Conservation (phyloP, 2,329 filamentous ascomycete genomes). For the Graphiopsis chlorocephala region DNA sequence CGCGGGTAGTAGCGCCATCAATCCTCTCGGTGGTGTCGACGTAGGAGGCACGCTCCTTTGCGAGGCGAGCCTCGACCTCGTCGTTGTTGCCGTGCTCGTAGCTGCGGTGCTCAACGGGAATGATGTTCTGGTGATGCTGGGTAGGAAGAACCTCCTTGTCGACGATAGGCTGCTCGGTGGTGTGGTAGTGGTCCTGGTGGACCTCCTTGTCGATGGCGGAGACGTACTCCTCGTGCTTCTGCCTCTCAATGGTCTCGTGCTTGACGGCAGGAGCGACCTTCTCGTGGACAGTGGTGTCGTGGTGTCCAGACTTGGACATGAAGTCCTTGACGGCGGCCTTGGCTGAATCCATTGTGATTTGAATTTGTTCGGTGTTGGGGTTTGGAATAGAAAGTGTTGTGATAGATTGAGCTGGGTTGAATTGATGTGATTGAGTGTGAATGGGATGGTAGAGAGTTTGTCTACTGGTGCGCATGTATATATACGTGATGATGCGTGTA, state of each 20-base stretch:
- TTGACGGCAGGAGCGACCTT: constrained; percentile 59
- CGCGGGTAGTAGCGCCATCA: constrained; percentile 50
- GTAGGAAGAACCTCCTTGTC: constrained; percentile 59
- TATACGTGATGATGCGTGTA: constrained; percentile 6
- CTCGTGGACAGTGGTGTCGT: constrained; percentile 70
- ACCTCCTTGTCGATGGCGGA: constrained; percentile 65
- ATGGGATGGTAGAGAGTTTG: background rate
- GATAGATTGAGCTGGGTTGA: background rate
- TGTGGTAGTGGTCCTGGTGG: constrained; percentile 71
- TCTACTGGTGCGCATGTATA: background rate
- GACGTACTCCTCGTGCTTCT: constrained; percentile 56
- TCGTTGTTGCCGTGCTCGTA: constrained; percentile 59
- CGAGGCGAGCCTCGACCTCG: constrained; percentile 48
- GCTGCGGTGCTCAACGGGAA: constrained; percentile 58
- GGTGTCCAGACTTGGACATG: constrained; percentile 58
- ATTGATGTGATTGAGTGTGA: constrained; percentile 12
- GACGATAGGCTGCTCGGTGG: constrained; percentile 63
- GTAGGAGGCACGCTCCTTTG: constrained; percentile 55
- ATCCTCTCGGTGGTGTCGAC: constrained; percentile 49
- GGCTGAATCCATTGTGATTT: constrained; percentile 59
- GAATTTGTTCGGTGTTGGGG: constrained; percentile 18
- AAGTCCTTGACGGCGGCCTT: constrained; percentile 62
- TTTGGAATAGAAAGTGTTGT: background rate
- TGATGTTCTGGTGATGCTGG: constrained; percentile 59
- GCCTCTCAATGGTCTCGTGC: constrained; percentile 59